Evolutionary conservation across 2,329 filamentous ascomycete genomes (phyloP).

Genomic region (Colletotrichum echinochloae): DNA sequence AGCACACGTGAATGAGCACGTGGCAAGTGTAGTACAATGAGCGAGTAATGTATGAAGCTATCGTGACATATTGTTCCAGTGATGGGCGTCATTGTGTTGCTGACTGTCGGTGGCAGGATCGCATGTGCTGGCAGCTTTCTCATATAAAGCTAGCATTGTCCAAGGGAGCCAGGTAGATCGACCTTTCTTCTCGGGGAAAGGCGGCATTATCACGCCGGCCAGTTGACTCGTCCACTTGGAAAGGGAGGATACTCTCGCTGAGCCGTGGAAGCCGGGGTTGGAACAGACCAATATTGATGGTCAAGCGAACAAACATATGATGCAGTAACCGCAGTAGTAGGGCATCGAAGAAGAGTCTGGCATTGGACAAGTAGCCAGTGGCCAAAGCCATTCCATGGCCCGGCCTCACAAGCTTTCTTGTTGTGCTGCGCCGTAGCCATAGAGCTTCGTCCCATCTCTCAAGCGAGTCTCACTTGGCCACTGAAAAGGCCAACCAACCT

Average conservation of each 20-base stretch:
- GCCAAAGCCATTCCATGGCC: no score
- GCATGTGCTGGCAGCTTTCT: not conserved
- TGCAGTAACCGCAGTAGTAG: no score
- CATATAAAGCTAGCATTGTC: not conserved
- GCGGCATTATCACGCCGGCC: not conserved
- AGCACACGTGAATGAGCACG: no score
- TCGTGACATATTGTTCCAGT: no score
- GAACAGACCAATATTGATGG: no score
- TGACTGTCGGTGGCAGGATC: not conserved
- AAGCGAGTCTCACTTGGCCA: no score
- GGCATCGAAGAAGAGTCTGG: not conserved
- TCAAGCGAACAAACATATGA: not conserved
- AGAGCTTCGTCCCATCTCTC: no score
- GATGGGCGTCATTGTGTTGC: not conserved
- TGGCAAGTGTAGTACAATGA: no score
- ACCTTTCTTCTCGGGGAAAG: no score
- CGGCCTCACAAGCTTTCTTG: not conserved
- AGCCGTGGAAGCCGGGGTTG: not conserved
- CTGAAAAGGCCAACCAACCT: not conserved
- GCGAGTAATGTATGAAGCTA: no score
- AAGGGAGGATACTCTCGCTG: not conserved
- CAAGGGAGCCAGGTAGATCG: not conserved
- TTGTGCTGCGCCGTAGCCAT: not conserved
- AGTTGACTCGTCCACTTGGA: not conserved
- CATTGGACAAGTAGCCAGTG: not conserved